Conservation (phyloP, 306 rosid genomes). For the Luffa aegyptiaca region DNA sequence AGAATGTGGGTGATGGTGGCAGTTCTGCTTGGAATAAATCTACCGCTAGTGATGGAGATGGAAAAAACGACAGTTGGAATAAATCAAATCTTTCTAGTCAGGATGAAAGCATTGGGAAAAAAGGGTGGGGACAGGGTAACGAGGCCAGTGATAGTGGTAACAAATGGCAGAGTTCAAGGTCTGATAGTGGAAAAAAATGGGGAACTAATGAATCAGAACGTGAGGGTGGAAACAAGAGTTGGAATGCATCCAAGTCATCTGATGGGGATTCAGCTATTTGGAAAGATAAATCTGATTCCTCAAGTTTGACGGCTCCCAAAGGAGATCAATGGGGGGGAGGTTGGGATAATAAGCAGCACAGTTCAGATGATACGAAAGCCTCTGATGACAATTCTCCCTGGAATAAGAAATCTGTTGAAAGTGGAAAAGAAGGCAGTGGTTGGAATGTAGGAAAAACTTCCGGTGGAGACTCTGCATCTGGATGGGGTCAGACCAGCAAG, state of each 20-base stretch:
- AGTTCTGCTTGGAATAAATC: constrained; percentile 11
- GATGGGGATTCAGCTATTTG: constrained; percentile 4
- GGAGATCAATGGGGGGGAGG: not conserved
- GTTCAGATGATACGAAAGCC: not conserved
- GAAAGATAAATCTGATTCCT: not conserved
- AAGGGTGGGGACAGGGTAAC: not conserved
- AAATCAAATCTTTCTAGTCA: not conserved
- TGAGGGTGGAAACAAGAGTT: constrained; percentile 2
- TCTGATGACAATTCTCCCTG: constrained; percentile 6
- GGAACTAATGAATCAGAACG: not conserved
- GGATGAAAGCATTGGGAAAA: not conserved
- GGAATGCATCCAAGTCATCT: constrained; percentile 10
- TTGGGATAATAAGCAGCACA: not conserved
- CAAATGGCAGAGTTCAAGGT: constrained; percentile 3
- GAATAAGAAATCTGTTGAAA: constrained; percentile 19
- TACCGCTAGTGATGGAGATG: not conserved
- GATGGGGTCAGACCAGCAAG: constrained; percentile 21
- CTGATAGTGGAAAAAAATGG: not conserved
- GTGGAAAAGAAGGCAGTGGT: constrained; percentile 6
- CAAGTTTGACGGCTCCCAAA: not conserved
- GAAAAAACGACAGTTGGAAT: not conserved
- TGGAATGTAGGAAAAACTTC: constrained; percentile 14
- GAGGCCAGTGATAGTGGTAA: not conserved
- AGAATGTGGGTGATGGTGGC: constrained; percentile 10
- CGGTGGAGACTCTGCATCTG: constrained; percentile 13